Evolutionary conservation across 768 basidiomycete genomes (phyloP), one percentile per base, ranked within the genome.

Genomic region (Kwoniella dejecticola): DNA sequence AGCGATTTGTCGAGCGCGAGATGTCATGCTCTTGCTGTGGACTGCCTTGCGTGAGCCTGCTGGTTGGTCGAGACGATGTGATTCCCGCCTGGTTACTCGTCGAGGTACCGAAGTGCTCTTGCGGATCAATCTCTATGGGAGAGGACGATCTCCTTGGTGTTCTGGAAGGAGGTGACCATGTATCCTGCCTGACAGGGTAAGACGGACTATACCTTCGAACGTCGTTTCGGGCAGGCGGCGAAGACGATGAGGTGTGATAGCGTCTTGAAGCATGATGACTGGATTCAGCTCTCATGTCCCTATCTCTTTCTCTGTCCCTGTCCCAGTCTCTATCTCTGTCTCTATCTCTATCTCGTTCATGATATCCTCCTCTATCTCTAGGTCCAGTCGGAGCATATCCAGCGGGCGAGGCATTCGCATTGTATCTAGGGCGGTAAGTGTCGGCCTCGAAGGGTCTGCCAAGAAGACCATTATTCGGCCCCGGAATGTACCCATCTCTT

Each of bases 201-300:
- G 53, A 45, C 27, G 53, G 53, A 30, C 53, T 55, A 44, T 42
- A 55, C 27, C 38, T 44, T 21, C 41, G 42, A 27, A 21, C 12
- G 17, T 12, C 6, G 41, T 15, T 26, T 31, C 33, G 33, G 33
- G 33, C 33, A 36, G 13, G 33, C 24, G 38, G 45, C 11, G 23
- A 24, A 55, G 21, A 38, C 17, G 48, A 3, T 42, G 41, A 42
- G 11, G 41, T 12, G 6, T n/a, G 12, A 42, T 19, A 6, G 19
- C 11, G 19, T 13, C 8, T 8, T 38, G 8, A 8, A 38, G 41
- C 8, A 7, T n/a, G 10, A 8, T 42, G 12, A 42, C 41, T 42
- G 10, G 27, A 24, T 30, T 0, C 30, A 3, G 19, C 27, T 27
- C 17, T 31, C 19, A 33, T 31, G 24, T 27, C 46, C 24, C n/a